Percentiles rank a stretch among this genome's conserved stretches.
phyloP scores from a whole-genome alignment of 2,329 filamentous ascomycete genomes.

The Diplodia corticola region DNA sequence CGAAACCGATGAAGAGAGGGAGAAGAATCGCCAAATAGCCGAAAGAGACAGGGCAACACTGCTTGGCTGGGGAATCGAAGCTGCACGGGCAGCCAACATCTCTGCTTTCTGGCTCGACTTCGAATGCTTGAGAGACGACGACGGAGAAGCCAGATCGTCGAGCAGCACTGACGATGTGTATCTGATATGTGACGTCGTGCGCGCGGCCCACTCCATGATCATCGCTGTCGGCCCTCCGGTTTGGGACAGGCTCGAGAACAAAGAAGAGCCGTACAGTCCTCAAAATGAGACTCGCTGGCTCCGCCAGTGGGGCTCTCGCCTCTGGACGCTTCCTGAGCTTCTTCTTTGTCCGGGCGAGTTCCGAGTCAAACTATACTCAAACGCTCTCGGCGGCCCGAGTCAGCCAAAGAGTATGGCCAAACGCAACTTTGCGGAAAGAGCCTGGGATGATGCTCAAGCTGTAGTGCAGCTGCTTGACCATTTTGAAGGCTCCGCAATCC shows the following conservation, averaged over 20 bases:
- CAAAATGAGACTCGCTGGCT: neutral
- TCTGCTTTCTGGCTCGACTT: conserved; percentile 21
- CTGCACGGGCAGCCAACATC: neutral
- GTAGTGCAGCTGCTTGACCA: conserved; percentile 8
- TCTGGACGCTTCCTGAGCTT: conserved; percentile 7
- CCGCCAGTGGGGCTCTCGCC: neutral
- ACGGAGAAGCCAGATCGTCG: neutral
- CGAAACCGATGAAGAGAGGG: neutral
- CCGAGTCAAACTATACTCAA: conserved; percentile 1
- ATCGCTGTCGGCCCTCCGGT: neutral
- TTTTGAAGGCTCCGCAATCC: neutral
- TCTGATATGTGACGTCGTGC: conserved; percentile 10
- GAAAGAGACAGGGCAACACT: conserved; percentile 4
- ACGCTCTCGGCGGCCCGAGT: neutral
- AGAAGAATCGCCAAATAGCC: neutral
- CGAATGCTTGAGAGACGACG: conserved; percentile 3
- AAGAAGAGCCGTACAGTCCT: neutral
- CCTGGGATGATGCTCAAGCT: neutral
- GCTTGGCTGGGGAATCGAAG: neutral
- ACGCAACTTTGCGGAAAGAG: conserved; percentile 18
- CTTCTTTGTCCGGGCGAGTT: neutral
- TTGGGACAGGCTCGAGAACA: neutral
- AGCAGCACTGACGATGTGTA: neutral
- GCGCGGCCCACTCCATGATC: conserved; percentile 15
- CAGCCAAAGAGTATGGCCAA: neutral